A percentile compares a stretch with the other conserved stretches of the same genome.
Evolutionary conservation across 2,329 filamentous ascomycete genomes (phyloP).

Genomic region (Penicillium oxalicum): DNA sequence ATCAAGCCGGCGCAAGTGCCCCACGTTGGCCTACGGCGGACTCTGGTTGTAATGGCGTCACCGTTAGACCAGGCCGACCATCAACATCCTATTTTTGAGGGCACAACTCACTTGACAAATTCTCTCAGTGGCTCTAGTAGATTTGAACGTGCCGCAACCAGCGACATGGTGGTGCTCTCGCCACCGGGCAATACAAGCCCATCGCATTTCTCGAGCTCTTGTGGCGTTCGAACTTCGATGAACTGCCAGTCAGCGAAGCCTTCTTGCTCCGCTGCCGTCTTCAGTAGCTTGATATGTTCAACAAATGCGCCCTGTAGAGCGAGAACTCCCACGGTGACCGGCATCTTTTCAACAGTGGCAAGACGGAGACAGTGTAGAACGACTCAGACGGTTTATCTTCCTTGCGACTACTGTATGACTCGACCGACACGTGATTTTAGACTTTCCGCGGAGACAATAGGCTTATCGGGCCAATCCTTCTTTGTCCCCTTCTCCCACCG

Average conservation of each 20-base stretch:
- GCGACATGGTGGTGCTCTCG: constrained; percentile 87
- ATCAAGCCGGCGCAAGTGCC: constrained; percentile 95
- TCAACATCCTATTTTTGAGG: not conserved
- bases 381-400: too few species aligned
- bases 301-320: constrained; percentile 89
- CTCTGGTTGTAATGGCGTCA: constrained; percentile 42
- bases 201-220: constrained; percentile 66
- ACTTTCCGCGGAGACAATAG: constrained; percentile 15
- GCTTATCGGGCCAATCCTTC: constrained; percentile 7
- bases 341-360: constrained; percentile 19
- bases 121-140: constrained; percentile 77
- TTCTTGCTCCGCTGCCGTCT: constrained; percentile 51
- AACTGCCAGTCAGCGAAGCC: constrained; percentile 50
- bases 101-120: constrained; percentile 72
- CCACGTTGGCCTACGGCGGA: constrained; percentile 77
- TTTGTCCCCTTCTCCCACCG: too few species aligned
- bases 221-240: constrained; percentile 70
- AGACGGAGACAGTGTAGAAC: constrained; percentile 1
- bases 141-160: constrained; percentile 75
- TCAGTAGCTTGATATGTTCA: constrained; percentile 76
- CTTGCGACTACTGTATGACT: constrained; percentile 12
- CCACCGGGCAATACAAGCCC: constrained; percentile 87
- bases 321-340: constrained; percentile 55
- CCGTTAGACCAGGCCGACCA: constrained; percentile 8
- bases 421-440: constrained; percentile 9